phyloP scores from a whole-genome alignment of 2,329 filamentous ascomycete species.

The Alternaria gaisen region DNA sequence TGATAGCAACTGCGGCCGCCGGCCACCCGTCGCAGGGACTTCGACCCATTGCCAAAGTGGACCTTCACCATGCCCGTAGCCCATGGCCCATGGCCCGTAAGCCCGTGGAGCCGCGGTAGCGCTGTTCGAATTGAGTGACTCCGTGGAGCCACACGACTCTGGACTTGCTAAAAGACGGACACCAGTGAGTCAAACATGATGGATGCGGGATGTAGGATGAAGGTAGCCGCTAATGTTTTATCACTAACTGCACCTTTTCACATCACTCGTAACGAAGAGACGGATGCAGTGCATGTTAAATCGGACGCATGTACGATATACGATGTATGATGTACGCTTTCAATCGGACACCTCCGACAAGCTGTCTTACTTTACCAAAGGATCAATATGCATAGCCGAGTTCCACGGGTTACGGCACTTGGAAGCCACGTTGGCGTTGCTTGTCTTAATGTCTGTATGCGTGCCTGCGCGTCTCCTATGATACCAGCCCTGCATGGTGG shows the following conservation, averaged over 20 bases:
- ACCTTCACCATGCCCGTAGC: constrained; percentile 1
- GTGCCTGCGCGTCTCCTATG: neutral
- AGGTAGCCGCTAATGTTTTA: neutral
- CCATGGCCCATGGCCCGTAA: constrained; percentile 4
- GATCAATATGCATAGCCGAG: constrained; percentile 16
- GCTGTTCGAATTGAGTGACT: neutral
- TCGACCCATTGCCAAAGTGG: constrained; percentile 16
- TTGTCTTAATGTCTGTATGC: constrained; percentile 4
- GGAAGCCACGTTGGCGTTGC: constrained; percentile 9
- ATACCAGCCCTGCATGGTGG: neutral
- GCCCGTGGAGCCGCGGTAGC: constrained; percentile 13
- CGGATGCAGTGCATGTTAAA: neutral
- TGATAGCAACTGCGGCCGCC: constrained; percentile 9
- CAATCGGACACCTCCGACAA: neutral
- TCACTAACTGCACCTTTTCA: neutral
- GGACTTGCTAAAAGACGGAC: neutral
- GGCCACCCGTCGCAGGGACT: constrained; percentile 22
- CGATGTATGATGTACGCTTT: neutral
- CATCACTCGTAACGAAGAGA: neutral
- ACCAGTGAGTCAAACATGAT: constrained; percentile 3
- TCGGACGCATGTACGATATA: neutral
- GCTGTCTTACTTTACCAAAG: constrained; percentile 7
- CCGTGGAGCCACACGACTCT: constrained; percentile 12
- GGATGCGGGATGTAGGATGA: neutral
- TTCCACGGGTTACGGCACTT: constrained; percentile 9